phyloP scores from a whole-genome alignment of 257 asterid genomes.

The Solanum rostratum region DNA sequence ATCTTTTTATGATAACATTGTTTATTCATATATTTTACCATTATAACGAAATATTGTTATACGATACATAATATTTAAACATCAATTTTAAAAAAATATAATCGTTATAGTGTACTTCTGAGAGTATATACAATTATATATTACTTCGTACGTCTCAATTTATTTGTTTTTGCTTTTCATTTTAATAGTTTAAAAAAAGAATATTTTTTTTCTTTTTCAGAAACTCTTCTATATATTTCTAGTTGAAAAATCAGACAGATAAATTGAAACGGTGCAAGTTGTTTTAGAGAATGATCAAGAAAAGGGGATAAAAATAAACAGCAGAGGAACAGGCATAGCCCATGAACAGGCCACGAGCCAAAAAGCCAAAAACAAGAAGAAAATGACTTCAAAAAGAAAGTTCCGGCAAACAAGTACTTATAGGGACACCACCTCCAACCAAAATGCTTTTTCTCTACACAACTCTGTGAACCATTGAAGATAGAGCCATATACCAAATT shows the following conservation, averaged over 20 bases:
- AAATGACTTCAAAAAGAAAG: constrained; percentile 11
- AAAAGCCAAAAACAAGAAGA: constrained; percentile 30
- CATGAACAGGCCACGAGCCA: constrained; percentile 25
- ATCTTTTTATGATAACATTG: background rate
- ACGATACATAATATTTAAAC: too few relatives aligned
- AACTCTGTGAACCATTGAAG: background rate
- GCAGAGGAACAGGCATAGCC: background rate
- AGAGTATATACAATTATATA: background rate
- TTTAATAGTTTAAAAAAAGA: background rate
- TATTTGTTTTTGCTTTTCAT: background rate
- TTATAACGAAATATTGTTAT: background rate
- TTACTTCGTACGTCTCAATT: background rate
- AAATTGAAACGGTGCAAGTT: background rate
- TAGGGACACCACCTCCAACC: constrained; percentile 5
- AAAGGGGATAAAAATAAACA: background rate
- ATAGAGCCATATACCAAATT: background rate
- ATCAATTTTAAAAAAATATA: too few relatives aligned
- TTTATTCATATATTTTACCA: background rate
- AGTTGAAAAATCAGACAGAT: background rate
- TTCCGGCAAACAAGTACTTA: constrained; percentile 12
- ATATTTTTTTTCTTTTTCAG: background rate
- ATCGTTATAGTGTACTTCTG: background rate
- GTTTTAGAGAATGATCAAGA: background rate
- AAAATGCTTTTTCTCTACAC: constrained; percentile 23
- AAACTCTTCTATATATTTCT: background rate